phyloP scores from a whole-genome alignment of 176 grass and related monocot species.

The Zoysia pacifica region DNA sequence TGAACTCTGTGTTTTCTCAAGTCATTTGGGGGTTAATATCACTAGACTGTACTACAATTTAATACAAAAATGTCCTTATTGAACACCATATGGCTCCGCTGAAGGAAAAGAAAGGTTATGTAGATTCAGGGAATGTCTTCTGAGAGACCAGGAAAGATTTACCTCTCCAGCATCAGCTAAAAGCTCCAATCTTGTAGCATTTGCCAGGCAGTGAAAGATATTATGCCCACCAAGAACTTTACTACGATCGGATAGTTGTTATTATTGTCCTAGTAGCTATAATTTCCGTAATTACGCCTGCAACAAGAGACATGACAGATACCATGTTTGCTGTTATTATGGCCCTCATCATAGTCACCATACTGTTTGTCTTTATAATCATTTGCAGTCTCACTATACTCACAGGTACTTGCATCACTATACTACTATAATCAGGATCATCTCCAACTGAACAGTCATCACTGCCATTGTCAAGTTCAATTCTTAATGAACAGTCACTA shows the following conservation, averaged over 20 bases:
- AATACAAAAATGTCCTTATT: no score
- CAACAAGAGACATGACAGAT: background rate
- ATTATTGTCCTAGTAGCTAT: no score
- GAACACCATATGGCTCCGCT: no score
- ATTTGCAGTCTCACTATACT: slow-evolving; percentile 42
- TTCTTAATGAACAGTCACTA: no score
- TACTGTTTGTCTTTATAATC: background rate
- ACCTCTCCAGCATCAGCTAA: slow-evolving; percentile 24
- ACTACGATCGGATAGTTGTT: background rate
- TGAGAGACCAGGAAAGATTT: background rate
- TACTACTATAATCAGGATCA: slow-evolving; percentile 24
- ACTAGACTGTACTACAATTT: no score
- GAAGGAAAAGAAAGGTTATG: no score
- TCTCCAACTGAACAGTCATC: background rate
- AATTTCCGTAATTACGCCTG: no score
- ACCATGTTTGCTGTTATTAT: no score
- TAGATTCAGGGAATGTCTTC: no score
- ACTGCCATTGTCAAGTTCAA: no score
- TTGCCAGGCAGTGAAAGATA: slow-evolving; percentile 6
- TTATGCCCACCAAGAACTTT: slow-evolving; percentile 12
- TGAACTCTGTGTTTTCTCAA: no score
- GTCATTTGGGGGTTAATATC: no score
- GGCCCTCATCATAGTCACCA: background rate
- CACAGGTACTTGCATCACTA: slow-evolving; percentile 33
- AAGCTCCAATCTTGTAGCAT: slow-evolving; percentile 7